Evolutionary conservation across 139 green algal species (phyloP).

Genomic region (Chlamydomonas asymmetrica): DNA sequence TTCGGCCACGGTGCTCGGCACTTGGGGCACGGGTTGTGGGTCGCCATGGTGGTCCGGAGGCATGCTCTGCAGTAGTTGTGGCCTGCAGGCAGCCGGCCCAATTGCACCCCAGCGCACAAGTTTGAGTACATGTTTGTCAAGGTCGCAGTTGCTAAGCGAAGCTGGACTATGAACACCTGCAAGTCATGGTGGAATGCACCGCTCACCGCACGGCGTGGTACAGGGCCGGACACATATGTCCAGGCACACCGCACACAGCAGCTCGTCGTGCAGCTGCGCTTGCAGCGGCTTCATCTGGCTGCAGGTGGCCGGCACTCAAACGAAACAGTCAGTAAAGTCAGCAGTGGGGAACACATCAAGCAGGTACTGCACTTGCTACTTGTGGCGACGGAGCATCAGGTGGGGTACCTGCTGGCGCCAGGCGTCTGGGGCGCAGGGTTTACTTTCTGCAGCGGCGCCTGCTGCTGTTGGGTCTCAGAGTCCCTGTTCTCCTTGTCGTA

Average conservation of each 20-base stretch:
- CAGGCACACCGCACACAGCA: constrained; percentile 47
- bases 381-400: too few species aligned
- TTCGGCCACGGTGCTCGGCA: constrained; percentile 21
- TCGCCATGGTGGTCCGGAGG: constrained; percentile 34
- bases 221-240: constrained; percentile 52
- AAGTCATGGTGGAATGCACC: neutral
- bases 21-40: constrained; percentile 49
- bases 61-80: constrained; percentile 56
- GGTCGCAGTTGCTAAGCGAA: neutral
- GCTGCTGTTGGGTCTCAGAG: too few species aligned
- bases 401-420: too few species aligned
- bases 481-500: too few species aligned
- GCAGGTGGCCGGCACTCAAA: too few species aligned
- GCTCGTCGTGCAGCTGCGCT: constrained; percentile 36
- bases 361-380: too few species aligned
- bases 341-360: too few species aligned
- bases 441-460: too few species aligned
- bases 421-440: too few species aligned
- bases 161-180: neutral
- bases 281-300: too few species aligned
- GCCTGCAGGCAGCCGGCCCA: constrained; percentile 21
- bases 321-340: too few species aligned
- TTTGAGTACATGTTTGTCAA: neutral
- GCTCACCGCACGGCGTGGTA: constrained; percentile 56
- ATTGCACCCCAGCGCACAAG: neutral